Evolutionary conservation across 2,329 filamentous ascomycete species (phyloP), one percentile per base, ranked within the genome.

Genomic region (Penicillium sp.): DNA sequence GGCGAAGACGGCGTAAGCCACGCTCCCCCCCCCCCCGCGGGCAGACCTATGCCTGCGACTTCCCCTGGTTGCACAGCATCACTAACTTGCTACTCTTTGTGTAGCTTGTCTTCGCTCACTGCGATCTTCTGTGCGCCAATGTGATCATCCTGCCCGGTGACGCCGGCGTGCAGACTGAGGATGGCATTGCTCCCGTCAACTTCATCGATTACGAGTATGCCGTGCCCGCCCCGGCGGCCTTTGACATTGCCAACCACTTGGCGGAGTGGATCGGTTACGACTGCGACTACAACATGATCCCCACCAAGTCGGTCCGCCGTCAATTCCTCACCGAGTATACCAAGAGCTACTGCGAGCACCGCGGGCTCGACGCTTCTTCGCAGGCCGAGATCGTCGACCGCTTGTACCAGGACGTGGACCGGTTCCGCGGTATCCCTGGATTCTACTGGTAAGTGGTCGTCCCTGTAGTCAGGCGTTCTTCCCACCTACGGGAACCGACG

Each of bases 161-260:
- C 55, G 73, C 74, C 43, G 67, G 70, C 41, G 65, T 75, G 34
- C 68, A 69, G 66, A 39, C 63, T 2, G 73, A 74, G 14, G 71
- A 78, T 37, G 52, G 34, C 34, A 73, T 81, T 25, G 81, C 84
- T 51, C 82, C 78, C 2, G 89, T 94, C 57, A 86, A 86, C 72
- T 98, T 99, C 78, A 99, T 99, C 75, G 95, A 99, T 79, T 99
- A 98, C 81, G 95, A 99, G 77, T 99, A 99, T 77, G 92, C 93
- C 14, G 95, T 92, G 4, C 93, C 95, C 2, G 94, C 93, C 0
- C 94, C 94, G 1, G 92, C 93, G 4, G 93, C 94, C 1, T 99
- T 99, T 77, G 95, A 99, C 75, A 88, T 99, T 68, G 90, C 94
- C 53, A 99, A 99, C 79, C 95, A 99, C 81, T 96, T 99, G 74